Evolutionary conservation across 176 grass and related monocot genomes (phyloP).

Genomic region (Ensete glaucum): DNA sequence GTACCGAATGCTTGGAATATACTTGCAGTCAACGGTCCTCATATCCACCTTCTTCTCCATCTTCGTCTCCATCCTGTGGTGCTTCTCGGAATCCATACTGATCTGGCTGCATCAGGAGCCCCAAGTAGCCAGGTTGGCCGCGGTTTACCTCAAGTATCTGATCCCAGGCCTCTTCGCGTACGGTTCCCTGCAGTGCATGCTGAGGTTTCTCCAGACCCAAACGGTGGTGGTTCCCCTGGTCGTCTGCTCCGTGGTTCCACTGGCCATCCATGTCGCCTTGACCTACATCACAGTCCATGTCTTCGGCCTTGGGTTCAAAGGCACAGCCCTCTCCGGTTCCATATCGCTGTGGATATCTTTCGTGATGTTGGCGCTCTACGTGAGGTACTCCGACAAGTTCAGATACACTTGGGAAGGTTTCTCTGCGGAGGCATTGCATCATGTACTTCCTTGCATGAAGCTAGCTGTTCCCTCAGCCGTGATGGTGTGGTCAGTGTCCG

Average conservation of each 20-base stretch:
- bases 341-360: constrained; percentile 30
- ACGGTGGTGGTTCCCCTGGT: constrained; percentile 52
- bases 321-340: constrained; percentile 44
- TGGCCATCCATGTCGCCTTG: constrained; percentile 44
- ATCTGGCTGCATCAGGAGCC: constrained; percentile 54
- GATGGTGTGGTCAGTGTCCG: constrained; percentile 78
- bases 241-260: constrained; percentile 45
- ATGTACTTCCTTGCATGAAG: constrained; percentile 55
- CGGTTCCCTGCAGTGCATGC: constrained; percentile 49
- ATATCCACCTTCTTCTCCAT: constrained; percentile 36
- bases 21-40: constrained; percentile 67
- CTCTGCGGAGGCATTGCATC: constrained; percentile 47
- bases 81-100: constrained; percentile 51
- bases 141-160: constrained; percentile 38
- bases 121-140: constrained; percentile 41
- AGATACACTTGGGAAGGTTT: constrained; percentile 56
- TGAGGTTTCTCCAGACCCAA: constrained; percentile 82
- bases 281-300: constrained; percentile 46
- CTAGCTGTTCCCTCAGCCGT: constrained; percentile 68
- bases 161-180: constrained; percentile 63
- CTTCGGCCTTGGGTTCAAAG: constrained; percentile 42
- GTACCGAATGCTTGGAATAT: constrained; percentile 58
- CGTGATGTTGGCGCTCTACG: constrained; percentile 46
- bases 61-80: constrained; percentile 52
- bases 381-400: constrained; percentile 33